A percentile compares a stretch with the other conserved stretches of the same genome.
Conservation (phyloP, 331 rosid species). For the Rosa hybrid region DNA sequence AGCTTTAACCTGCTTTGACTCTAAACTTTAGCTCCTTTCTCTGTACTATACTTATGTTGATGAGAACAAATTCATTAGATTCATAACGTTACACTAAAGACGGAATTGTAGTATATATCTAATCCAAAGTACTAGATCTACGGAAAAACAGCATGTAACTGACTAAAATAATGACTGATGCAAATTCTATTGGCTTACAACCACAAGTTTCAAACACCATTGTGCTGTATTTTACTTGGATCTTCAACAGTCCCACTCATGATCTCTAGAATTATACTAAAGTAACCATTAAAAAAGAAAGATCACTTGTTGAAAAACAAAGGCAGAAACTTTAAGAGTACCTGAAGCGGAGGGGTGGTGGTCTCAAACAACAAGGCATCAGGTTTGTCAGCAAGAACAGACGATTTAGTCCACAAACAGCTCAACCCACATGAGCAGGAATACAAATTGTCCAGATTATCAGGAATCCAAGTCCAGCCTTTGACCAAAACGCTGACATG, state of each 20-base stretch:
- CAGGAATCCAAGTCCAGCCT: conserved; percentile 99
- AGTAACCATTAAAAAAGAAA: background rate
- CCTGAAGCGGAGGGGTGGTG: conserved; percentile 84
- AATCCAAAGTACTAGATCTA: background rate
- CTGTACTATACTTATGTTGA: too few relatives aligned
- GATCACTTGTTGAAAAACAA: too few relatives aligned
- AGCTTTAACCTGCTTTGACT: background rate
- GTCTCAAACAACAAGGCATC: conserved; percentile 86
- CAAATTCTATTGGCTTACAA: background rate
- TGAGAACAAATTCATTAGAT: background rate
- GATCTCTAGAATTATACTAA: background rate
- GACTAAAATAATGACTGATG: background rate
- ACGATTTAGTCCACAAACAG: conserved; percentile 94
- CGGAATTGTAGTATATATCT: background rate
- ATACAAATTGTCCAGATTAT: conserved; percentile 89
- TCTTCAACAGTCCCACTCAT: background rate
- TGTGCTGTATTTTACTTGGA: background rate
- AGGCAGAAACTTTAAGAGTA: conserved; percentile 18
- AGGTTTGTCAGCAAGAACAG: conserved; percentile 93
- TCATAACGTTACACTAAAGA: background rate
- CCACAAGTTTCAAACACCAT: background rate
- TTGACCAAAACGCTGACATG: conserved; percentile 82
- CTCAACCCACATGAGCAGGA: conserved; percentile 83
- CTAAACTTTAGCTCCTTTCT: background rate
- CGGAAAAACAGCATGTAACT: background rate